These are phyloP conservation scores for Candida sp. DNA, from an alignment of 1,139 yeast genomes.

Conservation along the genomic window DNA sequence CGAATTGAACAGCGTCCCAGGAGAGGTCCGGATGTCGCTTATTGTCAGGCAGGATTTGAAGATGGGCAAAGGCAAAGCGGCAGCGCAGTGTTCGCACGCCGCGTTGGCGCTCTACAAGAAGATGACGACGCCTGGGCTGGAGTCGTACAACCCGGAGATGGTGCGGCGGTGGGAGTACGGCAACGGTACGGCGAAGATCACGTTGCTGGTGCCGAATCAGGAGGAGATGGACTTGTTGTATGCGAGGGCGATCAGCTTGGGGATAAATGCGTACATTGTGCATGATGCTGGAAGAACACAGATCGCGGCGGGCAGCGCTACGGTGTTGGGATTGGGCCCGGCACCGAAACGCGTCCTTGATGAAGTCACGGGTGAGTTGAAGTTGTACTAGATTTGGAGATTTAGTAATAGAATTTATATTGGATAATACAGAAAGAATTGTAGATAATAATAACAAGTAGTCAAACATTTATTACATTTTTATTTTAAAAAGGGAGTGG, in stretches of 20 bases:
- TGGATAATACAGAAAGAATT: background rate
- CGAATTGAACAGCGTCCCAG: conserved; percentile 64
- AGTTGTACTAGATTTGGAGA: conserved; percentile 56
- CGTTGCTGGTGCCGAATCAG: conserved; percentile 75
- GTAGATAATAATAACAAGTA: background rate
- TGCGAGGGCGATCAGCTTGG: conserved; percentile 81
- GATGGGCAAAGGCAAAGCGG: conserved; percentile 96
- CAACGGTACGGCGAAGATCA: conserved; percentile 94
- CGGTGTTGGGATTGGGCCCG: conserved; percentile 95
- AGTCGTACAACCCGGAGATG: conserved; percentile 63
- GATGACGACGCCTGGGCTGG: conserved; percentile 56
- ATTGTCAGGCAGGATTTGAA: conserved; percentile 87
- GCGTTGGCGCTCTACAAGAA: conserved; percentile 86
- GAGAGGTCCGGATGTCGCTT: conserved; percentile 87
- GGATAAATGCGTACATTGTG: conserved; percentile 78
- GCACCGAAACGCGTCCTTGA: conserved; percentile 90
- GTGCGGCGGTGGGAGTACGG: conserved; percentile 77
- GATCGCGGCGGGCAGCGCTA: conserved; percentile 92
- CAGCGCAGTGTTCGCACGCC: conserved; percentile 99
- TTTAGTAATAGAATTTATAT: conserved; percentile 1
- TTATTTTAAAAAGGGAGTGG: background rate
- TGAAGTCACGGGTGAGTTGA: conserved; percentile 78
- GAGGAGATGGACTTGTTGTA: conserved; percentile 80
- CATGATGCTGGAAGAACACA: conserved; percentile 99
- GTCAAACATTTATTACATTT: background rate